These are phyloP conservation scores for Saccharomyces eubayanus DNA, from an alignment of 805 yeast genomes.

Conservation along the genomic window DNA sequence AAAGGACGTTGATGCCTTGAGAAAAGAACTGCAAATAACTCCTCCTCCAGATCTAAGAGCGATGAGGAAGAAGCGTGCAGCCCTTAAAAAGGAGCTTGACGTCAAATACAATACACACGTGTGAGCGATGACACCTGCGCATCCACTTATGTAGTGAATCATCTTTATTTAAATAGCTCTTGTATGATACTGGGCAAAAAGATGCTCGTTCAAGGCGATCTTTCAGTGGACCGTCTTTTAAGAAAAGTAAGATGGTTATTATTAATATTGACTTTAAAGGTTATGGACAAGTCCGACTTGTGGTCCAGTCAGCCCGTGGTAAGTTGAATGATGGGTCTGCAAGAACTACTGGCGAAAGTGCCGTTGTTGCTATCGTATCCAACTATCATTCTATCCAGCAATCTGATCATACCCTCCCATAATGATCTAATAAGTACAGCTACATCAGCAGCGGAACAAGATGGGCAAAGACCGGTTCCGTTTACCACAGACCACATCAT, in stretches of 20 bases:
- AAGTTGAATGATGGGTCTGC: constrained; percentile 3
- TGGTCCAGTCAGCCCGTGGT: neutral
- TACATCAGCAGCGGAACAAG: neutral
- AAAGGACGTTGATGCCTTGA: constrained; percentile 61
- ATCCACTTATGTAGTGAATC: neutral
- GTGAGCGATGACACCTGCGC: neutral
- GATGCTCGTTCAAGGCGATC: neutral
- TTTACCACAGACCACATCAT: neutral
- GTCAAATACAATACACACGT: constrained; percentile 19
- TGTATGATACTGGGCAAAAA: neutral
- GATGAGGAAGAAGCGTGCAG: constrained; percentile 38
- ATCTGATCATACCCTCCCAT: constrained; percentile 16
- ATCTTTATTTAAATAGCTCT: neutral
- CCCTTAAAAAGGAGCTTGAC: constrained; percentile 18
- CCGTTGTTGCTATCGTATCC: constrained; percentile 29
- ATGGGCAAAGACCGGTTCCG: neutral
- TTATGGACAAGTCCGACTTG: neutral
- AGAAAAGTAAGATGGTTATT: neutral
- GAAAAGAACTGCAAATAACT: constrained; percentile 63
- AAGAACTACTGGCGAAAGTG: constrained; percentile 17
- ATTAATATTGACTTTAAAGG: neutral
- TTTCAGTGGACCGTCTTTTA: neutral
- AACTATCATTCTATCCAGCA: constrained; percentile 26
- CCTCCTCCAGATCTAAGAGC: constrained; percentile 73
- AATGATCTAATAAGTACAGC: constrained; percentile 1